These are phyloP conservation scores for Phlebopus sp. DNA, from an alignment of 1,284 basidiomycete species.

Conservation along the genomic window DNA sequence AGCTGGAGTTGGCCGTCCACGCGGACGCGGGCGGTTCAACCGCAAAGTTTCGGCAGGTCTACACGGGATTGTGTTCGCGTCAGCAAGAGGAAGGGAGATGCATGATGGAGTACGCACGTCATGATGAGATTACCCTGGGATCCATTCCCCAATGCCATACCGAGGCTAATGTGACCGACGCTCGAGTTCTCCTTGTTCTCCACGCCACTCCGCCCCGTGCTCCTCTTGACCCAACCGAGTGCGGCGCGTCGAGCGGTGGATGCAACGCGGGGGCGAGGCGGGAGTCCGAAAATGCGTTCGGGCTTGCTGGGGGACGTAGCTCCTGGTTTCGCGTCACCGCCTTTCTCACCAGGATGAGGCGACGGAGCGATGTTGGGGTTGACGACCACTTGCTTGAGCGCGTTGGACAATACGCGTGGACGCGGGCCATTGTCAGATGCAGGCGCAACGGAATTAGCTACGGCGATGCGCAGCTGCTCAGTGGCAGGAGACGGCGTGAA, in stretches of 20 bases:
- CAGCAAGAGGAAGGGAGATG: slow-evolving; percentile 1
- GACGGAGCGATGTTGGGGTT: slow-evolving; percentile 22
- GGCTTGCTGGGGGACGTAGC: slow-evolving; percentile 23
- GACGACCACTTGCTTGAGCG: slow-evolving; percentile 22
- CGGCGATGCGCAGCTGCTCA: slow-evolving; percentile 35
- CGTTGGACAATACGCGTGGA: slow-evolving; percentile 12
- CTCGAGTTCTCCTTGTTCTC: slow-evolving; percentile 54
- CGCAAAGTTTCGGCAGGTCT: slow-evolving; percentile 62
- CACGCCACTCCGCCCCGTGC: slow-evolving; percentile 38
- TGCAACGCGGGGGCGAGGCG: slow-evolving; percentile 49
- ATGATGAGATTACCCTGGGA: slow-evolving; percentile 41
- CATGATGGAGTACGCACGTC: slow-evolving; percentile 46
- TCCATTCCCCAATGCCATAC: slow-evolving; percentile 16
- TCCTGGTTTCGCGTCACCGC: slow-evolving; percentile 8
- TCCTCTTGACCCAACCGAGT: slow-evolving; percentile 62
- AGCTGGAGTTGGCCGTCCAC: slow-evolving; percentile 27
- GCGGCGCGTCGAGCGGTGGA: slow-evolving; percentile 54
- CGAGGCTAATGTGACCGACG: slow-evolving; percentile 6
- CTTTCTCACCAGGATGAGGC: slow-evolving; percentile 1
- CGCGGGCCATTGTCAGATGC: slow-evolving; percentile 6
- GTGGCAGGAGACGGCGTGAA: slow-evolving; percentile 39
- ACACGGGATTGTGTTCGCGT: not conserved
- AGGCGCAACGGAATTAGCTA: slow-evolving; percentile 27
- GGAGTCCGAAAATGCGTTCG: slow-evolving; percentile 39
- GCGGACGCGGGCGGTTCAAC: slow-evolving; percentile 56